Conservation (phyloP, 208 protist species). For the Herpetomonas samuelpessoai region DNA sequence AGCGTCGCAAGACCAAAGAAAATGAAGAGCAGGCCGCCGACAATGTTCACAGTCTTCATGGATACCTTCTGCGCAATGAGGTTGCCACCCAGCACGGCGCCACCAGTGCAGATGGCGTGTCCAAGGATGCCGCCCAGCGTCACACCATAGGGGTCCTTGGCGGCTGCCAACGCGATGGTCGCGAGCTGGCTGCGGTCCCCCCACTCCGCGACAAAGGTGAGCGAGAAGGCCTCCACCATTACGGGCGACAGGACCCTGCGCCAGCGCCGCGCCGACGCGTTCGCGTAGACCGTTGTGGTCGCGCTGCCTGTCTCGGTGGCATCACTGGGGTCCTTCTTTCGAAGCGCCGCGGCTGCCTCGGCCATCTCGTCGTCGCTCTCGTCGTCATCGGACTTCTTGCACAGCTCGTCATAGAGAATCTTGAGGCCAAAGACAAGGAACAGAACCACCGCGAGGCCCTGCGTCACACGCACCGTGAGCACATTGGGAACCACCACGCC, state of each 20-base stretch:
- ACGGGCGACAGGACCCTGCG: constrained; percentile 61
- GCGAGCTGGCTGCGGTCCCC: constrained; percentile 97
- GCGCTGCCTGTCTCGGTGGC: constrained; percentile 56
- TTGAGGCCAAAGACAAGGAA: constrained; percentile 91
- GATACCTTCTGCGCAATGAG: constrained; percentile 76
- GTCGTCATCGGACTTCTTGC: constrained; percentile 47
- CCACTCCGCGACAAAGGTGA: constrained; percentile 97
- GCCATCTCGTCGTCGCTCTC: constrained; percentile 89
- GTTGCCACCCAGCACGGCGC: constrained; percentile 91
- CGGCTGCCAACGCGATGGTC: constrained; percentile 92
- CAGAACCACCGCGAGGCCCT: constrained; percentile 78
- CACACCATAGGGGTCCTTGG: constrained; percentile 93
- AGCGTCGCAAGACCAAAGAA: constrained; percentile 70
- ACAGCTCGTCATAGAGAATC: constrained; percentile 82
- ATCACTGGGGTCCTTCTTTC: constrained; percentile 70
- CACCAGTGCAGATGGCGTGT: constrained; percentile 93
- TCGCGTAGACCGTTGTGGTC: constrained; percentile 34
- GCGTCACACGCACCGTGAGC: constrained; percentile 84
- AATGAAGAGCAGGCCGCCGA: constrained; percentile 80
- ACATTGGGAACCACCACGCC: constrained; percentile 82
- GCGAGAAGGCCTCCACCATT: constrained; percentile 91
- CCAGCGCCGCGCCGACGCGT: constrained; percentile 41
- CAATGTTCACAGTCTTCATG: constrained; percentile 72
- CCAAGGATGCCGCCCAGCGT: constrained; percentile 92
- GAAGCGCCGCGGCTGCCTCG: constrained; percentile 77